Conservation (phyloP, 169 alveolate species). For the Eimeria necatrix region DNA sequence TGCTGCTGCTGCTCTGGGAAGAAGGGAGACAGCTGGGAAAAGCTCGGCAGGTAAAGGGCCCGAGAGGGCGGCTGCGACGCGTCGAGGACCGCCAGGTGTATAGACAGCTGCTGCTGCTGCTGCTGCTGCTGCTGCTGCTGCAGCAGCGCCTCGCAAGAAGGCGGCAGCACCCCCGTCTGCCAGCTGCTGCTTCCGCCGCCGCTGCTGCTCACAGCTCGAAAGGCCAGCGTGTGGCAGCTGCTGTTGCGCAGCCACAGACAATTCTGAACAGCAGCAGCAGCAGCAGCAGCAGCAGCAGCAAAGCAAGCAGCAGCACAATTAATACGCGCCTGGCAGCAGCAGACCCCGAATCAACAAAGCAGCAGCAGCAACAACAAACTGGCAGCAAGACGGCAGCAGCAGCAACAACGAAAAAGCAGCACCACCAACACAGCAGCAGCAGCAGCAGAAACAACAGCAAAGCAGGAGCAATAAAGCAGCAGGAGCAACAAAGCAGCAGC, state of each 20-base stretch:
- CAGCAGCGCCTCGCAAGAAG: conserved; percentile 40
- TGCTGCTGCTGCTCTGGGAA: background rate
- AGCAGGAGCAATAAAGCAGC: no score
- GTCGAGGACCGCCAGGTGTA: background rate
- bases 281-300: no score
- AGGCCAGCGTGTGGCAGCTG: conserved; percentile 66
- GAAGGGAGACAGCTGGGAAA: background rate
- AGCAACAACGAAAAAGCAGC: background rate
- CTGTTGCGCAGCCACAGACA: conserved; percentile 68
- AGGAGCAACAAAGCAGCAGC: no score
- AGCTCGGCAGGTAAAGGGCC: background rate
- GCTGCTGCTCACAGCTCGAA: background rate
- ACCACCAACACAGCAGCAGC: no score
- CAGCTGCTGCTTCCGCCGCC: background rate
- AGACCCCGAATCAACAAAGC: no score
- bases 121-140: no score
- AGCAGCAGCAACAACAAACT: no score
- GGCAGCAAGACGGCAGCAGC: no score
- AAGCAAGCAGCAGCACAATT: no score
- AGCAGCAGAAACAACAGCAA: no score
- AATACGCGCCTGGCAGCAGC: no score
- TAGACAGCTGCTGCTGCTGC: background rate
- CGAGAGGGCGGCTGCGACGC: background rate
- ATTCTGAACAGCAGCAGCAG: conserved; percentile 47
- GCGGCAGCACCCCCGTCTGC: conserved; percentile 59